These are phyloP conservation scores for Globisporangium cylindrosporum DNA, from an alignment of 352 stramenopile species.

Conservation along the genomic window DNA sequence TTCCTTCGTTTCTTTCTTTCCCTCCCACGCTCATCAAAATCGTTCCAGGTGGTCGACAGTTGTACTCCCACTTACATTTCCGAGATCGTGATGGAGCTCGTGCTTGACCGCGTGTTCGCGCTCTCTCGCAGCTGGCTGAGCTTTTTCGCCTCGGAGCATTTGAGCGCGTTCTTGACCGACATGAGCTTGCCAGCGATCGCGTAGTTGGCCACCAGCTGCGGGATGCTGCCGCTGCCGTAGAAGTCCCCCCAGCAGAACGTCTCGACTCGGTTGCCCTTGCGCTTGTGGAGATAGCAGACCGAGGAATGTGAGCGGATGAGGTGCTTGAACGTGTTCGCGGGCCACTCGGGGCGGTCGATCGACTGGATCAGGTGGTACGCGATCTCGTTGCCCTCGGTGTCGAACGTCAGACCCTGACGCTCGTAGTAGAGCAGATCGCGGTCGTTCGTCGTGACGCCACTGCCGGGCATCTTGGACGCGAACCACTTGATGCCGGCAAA, in stretches of 20 bases:
- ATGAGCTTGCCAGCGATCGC: constrained; percentile 20
- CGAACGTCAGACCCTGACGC: constrained; percentile 44
- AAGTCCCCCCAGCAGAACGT: constrained; percentile 31
- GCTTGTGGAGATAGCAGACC: constrained; percentile 41
- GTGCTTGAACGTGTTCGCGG: constrained; percentile 38
- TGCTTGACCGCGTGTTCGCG: background rate
- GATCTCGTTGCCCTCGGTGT: constrained; percentile 40
- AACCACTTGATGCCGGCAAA: constrained; percentile 57
- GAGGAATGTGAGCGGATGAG: constrained; percentile 46
- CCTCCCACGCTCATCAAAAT: background rate
- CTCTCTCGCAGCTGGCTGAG: constrained; percentile 1
- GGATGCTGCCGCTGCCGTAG: constrained; percentile 20
- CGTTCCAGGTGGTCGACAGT: background rate
- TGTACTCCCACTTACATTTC: constrained; percentile 6
- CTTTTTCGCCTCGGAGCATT: constrained; percentile 14
- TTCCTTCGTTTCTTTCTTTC: background rate
- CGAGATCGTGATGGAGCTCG: constrained; percentile 4
- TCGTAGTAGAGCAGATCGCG: constrained; percentile 45
- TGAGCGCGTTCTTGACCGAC: constrained; percentile 17
- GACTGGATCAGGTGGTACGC: constrained; percentile 56
- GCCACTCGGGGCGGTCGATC: constrained; percentile 52
- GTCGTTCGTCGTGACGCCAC: constrained; percentile 22
- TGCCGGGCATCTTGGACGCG: constrained; percentile 27
- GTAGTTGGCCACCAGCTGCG: constrained; percentile 12
- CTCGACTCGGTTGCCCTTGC: constrained; percentile 29